Evolutionary conservation across 495 filamentous ascomycete species (phyloP).

Genomic region (Annulohypoxylon moriforme): DNA sequence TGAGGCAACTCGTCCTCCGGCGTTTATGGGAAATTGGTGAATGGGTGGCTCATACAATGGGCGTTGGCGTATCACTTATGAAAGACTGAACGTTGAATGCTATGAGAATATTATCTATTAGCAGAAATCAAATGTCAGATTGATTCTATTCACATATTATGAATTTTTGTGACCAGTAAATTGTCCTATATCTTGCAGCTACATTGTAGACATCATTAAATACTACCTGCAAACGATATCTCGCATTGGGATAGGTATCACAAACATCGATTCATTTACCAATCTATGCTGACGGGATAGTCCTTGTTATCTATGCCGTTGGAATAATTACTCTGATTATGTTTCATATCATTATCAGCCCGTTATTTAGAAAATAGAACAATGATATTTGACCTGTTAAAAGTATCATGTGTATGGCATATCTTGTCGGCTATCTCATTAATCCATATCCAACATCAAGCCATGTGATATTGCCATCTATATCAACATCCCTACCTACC

Average conservation of each 20-base stretch:
- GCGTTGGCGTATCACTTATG: conserved; percentile 39
- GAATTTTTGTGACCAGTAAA: background rate
- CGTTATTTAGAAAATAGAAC: background rate
- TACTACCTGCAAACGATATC: background rate
- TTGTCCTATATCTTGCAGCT: background rate
- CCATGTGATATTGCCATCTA: background rate
- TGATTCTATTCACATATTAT: background rate
- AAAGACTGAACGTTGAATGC: conserved; percentile 33
- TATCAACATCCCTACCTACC: background rate
- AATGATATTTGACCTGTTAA: too few relatives aligned
- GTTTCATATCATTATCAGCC: background rate
- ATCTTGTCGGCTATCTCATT: too few relatives aligned
- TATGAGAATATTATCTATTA: conserved; percentile 22
- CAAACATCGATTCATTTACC: too few relatives aligned
- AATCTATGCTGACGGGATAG: background rate
- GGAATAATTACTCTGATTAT: too few relatives aligned
- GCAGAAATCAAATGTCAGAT: conserved; percentile 19
- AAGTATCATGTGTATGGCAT: too few relatives aligned
- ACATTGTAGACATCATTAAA: background rate
- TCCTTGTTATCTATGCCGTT: too few relatives aligned
- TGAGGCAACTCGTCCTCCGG: conserved; percentile 43
- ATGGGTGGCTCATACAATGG: conserved; percentile 13
- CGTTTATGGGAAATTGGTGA: conserved; percentile 30
- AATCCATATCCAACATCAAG: background rate
- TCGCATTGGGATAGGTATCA: too few relatives aligned